Evolutionary conservation across 495 filamentous ascomycete species (phyloP), one percentile per base, ranked within the genome.

Genomic region (Hyphodiscus hymeniophilus): DNA sequence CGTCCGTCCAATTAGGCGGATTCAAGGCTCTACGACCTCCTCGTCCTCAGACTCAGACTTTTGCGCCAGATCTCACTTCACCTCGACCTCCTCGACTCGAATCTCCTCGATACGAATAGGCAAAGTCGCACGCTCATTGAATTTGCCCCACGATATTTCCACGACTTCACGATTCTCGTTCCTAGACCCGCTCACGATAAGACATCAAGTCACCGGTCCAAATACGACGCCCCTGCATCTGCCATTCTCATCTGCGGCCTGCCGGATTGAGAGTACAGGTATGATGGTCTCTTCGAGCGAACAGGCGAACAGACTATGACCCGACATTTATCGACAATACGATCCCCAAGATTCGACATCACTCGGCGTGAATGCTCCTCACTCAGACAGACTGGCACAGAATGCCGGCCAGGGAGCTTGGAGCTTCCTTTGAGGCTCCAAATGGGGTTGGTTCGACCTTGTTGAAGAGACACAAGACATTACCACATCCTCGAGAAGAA

Each of bases 381-480:
- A 55, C 58, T 20, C 56, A 59, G 42, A 52, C 58, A 34, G 52
- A 57, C 52, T 57, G 58, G 58, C 54, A 52, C 26, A 57, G 36
- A 47, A 60, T 60, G 58, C 54, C 58, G 38, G 46, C 31, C 41
- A 36, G 45, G 24, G 54, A 60, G 48, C 45, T 57, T 31, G 54
- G 41, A 22, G 45, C 44, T 45, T 52, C 57, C 42, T 32, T 47
- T 45, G 51, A 57, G 41, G 20, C 48, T 42, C 38, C 58, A 16
- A 54, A 47, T 55, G 45, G 58, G 41, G 34, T 52, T 38, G 49
- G 51, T 28, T 48, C 51, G 15, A 50, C 48, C 31, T 66, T 68
- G 45, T 69, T 79, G 58, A 79, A 69, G 60, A 76, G 67, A 54
- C 75, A 77, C 56, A 76, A 75, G 57, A 60, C 65, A 18, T 63